Evolutionary conservation across 495 filamentous ascomycete species (phyloP).

Genomic region (Bathelium albidoporum): DNA sequence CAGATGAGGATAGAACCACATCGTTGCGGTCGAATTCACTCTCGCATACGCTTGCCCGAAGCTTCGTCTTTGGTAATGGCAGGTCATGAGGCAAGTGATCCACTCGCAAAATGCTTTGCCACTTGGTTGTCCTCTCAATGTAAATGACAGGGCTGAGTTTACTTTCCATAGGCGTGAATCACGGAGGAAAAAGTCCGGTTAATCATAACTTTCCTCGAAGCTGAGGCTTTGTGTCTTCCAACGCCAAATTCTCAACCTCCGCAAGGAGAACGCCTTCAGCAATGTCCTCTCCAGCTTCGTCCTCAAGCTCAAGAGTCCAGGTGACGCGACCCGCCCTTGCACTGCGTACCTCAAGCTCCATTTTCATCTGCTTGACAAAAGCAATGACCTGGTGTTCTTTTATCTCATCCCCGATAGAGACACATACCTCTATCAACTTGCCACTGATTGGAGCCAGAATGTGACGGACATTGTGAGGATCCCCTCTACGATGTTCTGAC

Average conservation of each 20-base stretch:
- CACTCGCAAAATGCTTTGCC: too few relatives aligned
- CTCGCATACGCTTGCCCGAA: too few relatives aligned
- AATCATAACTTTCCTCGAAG: background rate
- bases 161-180: too few relatives aligned
- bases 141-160: too few relatives aligned
- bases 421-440: conserved; percentile 47
- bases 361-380: conserved; percentile 59
- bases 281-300: conserved; percentile 14
- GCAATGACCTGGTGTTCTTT: conserved; percentile 46
- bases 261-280: background rate
- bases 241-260: background rate
- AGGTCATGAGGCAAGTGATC: too few relatives aligned
- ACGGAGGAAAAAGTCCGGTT: background rate
- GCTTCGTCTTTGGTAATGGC: too few relatives aligned
- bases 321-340: conserved; percentile 38
- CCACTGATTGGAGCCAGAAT: conserved; percentile 49
- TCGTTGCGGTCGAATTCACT: too few relatives aligned
- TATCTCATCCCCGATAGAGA: conserved; percentile 44
- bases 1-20: too few relatives aligned
- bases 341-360: conserved; percentile 51
- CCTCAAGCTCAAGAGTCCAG: conserved; percentile 49
- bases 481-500: background rate
- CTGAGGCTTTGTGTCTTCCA: background rate
- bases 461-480: conserved; percentile 24
- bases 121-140: too few relatives aligned